Base-by-base conservation (phyloP, 768 basidiomycete genomes). In the Phallus indusiatus region DNA sequence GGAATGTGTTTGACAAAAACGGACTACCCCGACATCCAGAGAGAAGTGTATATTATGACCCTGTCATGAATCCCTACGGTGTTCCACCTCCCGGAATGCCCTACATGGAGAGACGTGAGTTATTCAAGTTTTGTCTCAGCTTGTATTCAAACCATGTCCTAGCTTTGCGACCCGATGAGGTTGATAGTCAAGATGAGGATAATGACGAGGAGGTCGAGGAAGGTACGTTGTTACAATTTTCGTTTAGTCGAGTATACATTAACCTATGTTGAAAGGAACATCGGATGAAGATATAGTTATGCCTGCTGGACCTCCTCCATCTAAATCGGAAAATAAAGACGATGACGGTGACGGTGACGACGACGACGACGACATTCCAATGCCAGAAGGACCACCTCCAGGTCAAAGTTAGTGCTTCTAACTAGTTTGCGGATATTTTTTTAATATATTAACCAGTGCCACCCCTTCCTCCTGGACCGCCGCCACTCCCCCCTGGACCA, bases 21-120 rank as follows among this genome's bases (percentile, higher is more conserved):
- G 94, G 94, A 11, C 78, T 91, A 46, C 87, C 92, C 62, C 78
- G 86, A 56, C 90, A 93, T 73, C 94, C 94, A n/a, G 91, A 90
- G 67, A 78, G 90, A 64, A 92, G 89, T 71, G 76, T 94, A 36
- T 97, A 95, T 70, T 97, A 93, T 73, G 89, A 98, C 66, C 81
- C 89, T 28, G 81, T 93, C 47, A 85, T 94, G 82, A 98, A 98
- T 68, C 92, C 93, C 21, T 94, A 78, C 67, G 94, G 94, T 28
- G 89, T 93, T 17, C 84, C 94, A 18, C 94, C 94, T 47, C 95
- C 94, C 12, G 95, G 95, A 7, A 91, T 96, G 93, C 92, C 90
- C n/a, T 97, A 96, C 71, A 74, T 81, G 59, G 91, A 97, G 69
- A 73, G 86, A 73, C 81, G 94, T 94, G 65, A 72, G 88, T 5